A percentile compares a stretch with the other conserved stretches of the same genome.
These are phyloP conservation scores for Trichosporon asahii DNA, from an alignment of 1,284 basidiomycete species.

Conservation along the genomic window DNA sequence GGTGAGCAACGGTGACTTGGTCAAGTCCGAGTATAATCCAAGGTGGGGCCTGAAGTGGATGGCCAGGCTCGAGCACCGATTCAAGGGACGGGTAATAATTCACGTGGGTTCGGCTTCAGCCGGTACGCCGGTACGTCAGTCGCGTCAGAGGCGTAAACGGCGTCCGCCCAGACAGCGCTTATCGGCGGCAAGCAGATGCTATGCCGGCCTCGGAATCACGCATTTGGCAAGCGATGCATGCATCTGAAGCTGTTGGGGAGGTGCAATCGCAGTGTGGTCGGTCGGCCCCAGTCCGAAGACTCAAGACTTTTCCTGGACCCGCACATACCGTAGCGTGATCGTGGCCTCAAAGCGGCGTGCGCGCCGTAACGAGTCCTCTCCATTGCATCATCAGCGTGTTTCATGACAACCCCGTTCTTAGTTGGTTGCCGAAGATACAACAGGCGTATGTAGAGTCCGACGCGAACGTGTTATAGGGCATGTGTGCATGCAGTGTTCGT, in stretches of 20 bases:
- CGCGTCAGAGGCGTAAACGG: neutral
- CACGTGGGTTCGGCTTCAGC: conserved; percentile 9
- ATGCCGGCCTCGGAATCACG: neutral
- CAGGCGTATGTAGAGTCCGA: too few species aligned
- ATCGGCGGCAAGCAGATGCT: too few species aligned
- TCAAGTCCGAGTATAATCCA: neutral
- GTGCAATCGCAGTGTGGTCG: neutral
- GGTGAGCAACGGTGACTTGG: neutral
- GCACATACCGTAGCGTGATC: neutral
- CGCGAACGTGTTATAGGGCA: too few species aligned
- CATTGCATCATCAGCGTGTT: neutral
- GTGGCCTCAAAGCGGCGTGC: neutral
- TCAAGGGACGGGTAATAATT: neutral
- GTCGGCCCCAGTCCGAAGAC: neutral
- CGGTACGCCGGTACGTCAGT: neutral
- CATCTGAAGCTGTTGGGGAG: neutral
- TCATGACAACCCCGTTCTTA: neutral
- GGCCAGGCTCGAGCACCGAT: neutral
- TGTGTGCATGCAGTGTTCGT: too few species aligned
- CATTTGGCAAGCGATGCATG: neutral
- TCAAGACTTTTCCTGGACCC: neutral
- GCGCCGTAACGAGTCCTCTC: neutral
- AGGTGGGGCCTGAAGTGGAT: neutral
- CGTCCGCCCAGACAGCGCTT: neutral
- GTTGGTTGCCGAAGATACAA: too few species aligned